These are phyloP conservation scores for Citrus trifoliata DNA, from an alignment of 345 rosid genomes.

Conservation along the genomic window DNA sequence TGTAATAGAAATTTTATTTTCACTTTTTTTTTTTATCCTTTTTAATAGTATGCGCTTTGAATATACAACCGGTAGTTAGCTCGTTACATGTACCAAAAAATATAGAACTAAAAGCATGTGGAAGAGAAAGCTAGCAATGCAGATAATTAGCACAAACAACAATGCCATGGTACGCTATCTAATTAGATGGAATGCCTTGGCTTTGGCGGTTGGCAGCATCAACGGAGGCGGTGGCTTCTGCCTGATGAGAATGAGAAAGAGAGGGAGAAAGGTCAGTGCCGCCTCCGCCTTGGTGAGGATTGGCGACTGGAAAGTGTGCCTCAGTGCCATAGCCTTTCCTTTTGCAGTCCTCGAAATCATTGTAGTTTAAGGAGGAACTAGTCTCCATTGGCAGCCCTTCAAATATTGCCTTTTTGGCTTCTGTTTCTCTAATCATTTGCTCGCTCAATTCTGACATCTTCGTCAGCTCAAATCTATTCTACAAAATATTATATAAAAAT, in stretches of 20 bases:
- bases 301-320: slow-evolving; percentile 47
- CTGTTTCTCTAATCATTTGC: not conserved
- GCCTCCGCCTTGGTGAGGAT: slow-evolving; percentile 39
- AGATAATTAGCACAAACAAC: not conserved
- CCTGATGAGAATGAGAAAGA: not conserved
- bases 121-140: too few relatives aligned
- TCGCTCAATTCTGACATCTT: not conserved
- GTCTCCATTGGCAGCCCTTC: slow-evolving; percentile 44
- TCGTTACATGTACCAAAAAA: too few relatives aligned
- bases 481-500: too few relatives aligned
- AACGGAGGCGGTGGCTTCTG: not conserved
- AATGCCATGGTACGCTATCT: not conserved
- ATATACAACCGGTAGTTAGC: not conserved
- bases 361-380: slow-evolving; percentile 43
- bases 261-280: slow-evolving; percentile 23
- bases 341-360: slow-evolving; percentile 48
- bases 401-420: not conserved
- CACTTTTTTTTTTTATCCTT: too few relatives aligned
- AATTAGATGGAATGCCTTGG: slow-evolving; percentile 18
- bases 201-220: slow-evolving; percentile 25
- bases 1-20: too few relatives aligned
- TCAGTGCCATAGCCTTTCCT: slow-evolving; percentile 41
- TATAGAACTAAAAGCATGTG: too few relatives aligned
- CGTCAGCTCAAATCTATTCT: too few relatives aligned
- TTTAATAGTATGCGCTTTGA: not conserved